Percentiles rank a stretch among this genome's conserved stretches.
Conservation (phyloP, 768 basidiomycete species). For the Suillus fuscotomentosus region DNA sequence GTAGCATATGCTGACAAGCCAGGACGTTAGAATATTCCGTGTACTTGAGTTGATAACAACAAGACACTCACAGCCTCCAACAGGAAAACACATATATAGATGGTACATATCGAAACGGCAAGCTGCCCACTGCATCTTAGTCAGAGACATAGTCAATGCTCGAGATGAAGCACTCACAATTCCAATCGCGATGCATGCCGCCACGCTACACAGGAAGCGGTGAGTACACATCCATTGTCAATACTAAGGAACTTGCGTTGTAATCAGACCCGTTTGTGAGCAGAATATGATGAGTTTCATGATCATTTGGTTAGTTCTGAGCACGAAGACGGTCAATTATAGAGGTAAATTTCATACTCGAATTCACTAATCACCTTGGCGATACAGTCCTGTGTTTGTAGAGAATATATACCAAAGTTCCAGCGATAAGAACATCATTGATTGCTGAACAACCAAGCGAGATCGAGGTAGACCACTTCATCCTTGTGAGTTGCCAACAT, state of each 20-base stretch:
- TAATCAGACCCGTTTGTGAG: slow-evolving; percentile 28
- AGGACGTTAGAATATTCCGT: too few species aligned
- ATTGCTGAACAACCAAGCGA: slow-evolving; percentile 24
- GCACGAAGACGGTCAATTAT: neutral
- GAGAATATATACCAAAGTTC: slow-evolving; percentile 13
- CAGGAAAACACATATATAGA: slow-evolving; percentile 23
- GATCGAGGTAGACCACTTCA: slow-evolving; percentile 18
- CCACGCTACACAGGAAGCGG: slow-evolving; percentile 10
- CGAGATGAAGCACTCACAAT: slow-evolving; percentile 15
- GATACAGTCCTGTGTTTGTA: slow-evolving; percentile 7
- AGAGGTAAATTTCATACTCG: neutral
- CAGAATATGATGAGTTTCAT: slow-evolving; percentile 16
- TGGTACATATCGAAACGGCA: slow-evolving; percentile 17
- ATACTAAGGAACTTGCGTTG: slow-evolving; percentile 14
- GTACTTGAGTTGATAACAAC: neutral
- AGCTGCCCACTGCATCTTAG: slow-evolving; percentile 16
- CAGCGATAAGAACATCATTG: slow-evolving; percentile 22
- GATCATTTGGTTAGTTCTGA: slow-evolving; percentile 17
- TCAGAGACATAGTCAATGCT: neutral
- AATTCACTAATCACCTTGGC: slow-evolving; percentile 9
- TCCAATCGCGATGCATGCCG: slow-evolving; percentile 9
- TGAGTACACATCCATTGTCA: neutral
- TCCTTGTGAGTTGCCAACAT: neutral
- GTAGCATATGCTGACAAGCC: too few species aligned
- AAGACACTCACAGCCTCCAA: slow-evolving; percentile 17